A percentile compares a stretch with the other conserved stretches of the same genome.
Evolutionary conservation across 106 monocot species (phyloP).

Genomic region (Dendrobium officinale): DNA sequence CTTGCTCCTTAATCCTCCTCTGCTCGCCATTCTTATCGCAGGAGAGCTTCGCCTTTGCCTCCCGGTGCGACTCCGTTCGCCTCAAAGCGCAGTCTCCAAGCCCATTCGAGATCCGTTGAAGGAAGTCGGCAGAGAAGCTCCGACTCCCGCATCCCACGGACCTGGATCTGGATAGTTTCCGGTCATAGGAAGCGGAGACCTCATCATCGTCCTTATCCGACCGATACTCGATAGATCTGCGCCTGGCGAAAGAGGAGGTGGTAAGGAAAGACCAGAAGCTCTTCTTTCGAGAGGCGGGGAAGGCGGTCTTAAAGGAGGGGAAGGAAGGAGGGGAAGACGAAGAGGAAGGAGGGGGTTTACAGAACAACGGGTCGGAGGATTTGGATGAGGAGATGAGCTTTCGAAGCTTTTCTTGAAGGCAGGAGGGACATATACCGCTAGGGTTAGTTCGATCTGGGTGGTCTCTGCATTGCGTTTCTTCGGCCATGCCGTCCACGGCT

Average conservation of each 20-base stretch:
- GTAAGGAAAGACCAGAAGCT: conserved; percentile 61
- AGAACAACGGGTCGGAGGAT: conserved; percentile 29
- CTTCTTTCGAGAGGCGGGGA: conserved; percentile 43
- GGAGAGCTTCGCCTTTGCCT: conserved; percentile 20
- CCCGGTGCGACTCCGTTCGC: conserved; percentile 39
- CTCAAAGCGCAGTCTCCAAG: conserved; percentile 41
- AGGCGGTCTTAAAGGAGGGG: conserved; percentile 12
- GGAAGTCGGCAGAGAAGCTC: conserved; percentile 48
- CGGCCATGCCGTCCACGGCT: background rate
- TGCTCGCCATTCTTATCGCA: background rate
- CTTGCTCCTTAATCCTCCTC: conserved; percentile 16
- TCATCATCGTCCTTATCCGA: background rate
- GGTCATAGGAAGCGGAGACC: conserved; percentile 11
- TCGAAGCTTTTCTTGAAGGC: conserved; percentile 63
- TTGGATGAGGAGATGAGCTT: conserved; percentile 54
- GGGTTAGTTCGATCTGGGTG: conserved; percentile 43
- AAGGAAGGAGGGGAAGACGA: conserved; percentile 27
- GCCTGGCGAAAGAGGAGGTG: conserved; percentile 12
- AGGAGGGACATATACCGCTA: conserved; percentile 50
- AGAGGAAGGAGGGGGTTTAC: conserved; percentile 17
- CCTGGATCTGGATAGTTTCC: conserved; percentile 35
- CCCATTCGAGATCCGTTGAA: conserved; percentile 42
- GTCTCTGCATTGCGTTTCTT: conserved; percentile 34
- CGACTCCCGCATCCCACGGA: conserved; percentile 46
- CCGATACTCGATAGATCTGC: conserved; percentile 23